Base-by-base conservation (phyloP, 2,329 filamentous ascomycete genomes). In the Cadophora malorum region DNA sequence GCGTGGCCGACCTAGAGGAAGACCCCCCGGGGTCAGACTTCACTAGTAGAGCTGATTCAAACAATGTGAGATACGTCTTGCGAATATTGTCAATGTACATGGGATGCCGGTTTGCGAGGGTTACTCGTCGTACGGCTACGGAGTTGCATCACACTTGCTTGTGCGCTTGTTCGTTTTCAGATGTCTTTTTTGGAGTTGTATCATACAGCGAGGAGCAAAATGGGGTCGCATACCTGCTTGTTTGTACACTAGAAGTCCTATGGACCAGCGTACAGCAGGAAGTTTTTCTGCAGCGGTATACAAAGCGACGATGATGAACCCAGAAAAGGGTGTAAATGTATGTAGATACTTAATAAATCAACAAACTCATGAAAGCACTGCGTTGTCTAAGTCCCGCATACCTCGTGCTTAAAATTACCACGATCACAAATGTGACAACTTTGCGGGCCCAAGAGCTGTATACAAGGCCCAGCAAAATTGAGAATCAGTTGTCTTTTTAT, bases 1-100 rank as follows among this genome's bases (percentile, higher is more conserved):
- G 14, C 25, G 59, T 31, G 61, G 66, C 41, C 38, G 33, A 14
- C 64, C 52, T 56, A 59, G 38, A 23, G 63, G 63, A 53, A 14
- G 61, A 33, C 31, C 47, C 19, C 23, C 47, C 10, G 61, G 61
- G 7, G 38, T 47, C 9, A 33, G 53, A 50, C 59, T 62, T 33
- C 16, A 21, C 10, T 62, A 49, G 28, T 9, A 1, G 59, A 50
- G 4, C 5, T 23, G 38, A 50, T 14, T 60, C 14, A 23, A 19
- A 21, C n/a, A 62, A 28, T 12, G 4, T 41, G 16, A 4, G 9
- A 41, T 1, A 8, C 23, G 12, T 4, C 28, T 55, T 4, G 28
- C 25, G 16, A 33, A 1, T 31, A 19, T 28, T n/a, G 16, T 10
- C 45, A 55, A 55, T 9, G 33, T 56, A 16, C 14, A 5, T 58